A percentile compares a stretch with the other conserved stretches of the same genome.
Conservation (phyloP, 306 rosid genomes). For the Pachyrhizus erosus region DNA sequence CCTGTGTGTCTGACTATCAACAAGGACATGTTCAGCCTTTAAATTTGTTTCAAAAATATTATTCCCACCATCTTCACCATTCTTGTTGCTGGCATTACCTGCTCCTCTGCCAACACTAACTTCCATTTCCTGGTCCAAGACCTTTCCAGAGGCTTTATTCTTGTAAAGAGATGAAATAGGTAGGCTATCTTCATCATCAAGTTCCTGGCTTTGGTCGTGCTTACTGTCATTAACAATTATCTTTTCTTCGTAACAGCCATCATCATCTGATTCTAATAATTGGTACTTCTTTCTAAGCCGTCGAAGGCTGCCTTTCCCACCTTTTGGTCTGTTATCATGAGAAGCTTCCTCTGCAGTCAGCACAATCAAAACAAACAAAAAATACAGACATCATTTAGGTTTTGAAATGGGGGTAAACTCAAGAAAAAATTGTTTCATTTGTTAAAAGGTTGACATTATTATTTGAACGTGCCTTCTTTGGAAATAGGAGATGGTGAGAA, state of each 20-base stretch:
- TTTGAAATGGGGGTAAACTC: constrained; percentile 22
- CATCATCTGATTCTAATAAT: constrained; percentile 63
- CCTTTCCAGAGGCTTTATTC: constrained; percentile 41
- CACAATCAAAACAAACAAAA: constrained; percentile 34
- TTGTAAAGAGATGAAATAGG: constrained; percentile 62
- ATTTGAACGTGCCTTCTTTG: constrained; percentile 48
- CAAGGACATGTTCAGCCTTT: constrained; percentile 41
- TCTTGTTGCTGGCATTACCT: constrained; percentile 47
- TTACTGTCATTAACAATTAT: constrained; percentile 7
- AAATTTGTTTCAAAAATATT: constrained; percentile 35
- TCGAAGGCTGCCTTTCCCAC: constrained; percentile 39
- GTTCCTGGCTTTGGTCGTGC: constrained; percentile 42
- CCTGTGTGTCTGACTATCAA: constrained; percentile 52
- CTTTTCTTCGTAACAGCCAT: constrained; percentile 43
- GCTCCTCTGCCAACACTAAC: constrained; percentile 42
- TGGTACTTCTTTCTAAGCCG: constrained; percentile 66
- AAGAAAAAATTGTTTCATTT: not conserved
- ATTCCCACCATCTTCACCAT: constrained; percentile 44
- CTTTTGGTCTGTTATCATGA: constrained; percentile 45
- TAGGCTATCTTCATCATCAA: constrained; percentile 53
- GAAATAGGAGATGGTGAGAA: constrained; percentile 59
- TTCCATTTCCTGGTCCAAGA: constrained; percentile 45
- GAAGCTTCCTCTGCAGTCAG: constrained; percentile 52
- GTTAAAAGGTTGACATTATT: not conserved
- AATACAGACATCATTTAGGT: not conserved